phyloP scores from a whole-genome alignment of 2,329 filamentous ascomycete genomes.

The Eutypa lata region DNA sequence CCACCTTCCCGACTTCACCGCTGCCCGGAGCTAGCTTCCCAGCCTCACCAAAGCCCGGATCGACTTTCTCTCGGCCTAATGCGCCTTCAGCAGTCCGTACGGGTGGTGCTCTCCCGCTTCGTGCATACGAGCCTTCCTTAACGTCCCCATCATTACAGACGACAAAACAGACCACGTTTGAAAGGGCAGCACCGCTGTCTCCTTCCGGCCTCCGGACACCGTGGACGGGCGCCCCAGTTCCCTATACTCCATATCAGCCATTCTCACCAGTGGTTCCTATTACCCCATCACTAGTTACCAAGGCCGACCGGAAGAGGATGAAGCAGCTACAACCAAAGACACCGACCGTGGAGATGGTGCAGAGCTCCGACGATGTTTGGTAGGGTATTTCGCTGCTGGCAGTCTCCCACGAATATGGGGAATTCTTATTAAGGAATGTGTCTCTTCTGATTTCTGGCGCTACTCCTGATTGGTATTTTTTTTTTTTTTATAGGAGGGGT shows the following conservation, averaged over 20 bases:
- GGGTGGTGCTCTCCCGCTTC: constrained; percentile 56
- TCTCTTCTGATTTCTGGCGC: not conserved
- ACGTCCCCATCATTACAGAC: constrained; percentile 48
- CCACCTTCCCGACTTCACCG: constrained; percentile 19
- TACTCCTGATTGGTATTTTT: not conserved
- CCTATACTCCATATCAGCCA: constrained; percentile 78
- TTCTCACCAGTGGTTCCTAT: constrained; percentile 73
- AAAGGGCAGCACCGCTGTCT: constrained; percentile 52
- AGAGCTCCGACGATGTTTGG: constrained; percentile 63
- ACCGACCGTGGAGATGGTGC: constrained; percentile 60
- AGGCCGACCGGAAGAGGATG: constrained; percentile 67
- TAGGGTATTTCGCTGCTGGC: constrained; percentile 26
- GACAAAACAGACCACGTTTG: constrained; percentile 64
- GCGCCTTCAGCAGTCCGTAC: constrained; percentile 54
- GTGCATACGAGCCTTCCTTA: constrained; percentile 58
- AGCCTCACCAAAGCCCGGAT: constrained; percentile 47
- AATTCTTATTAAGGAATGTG: not conserved
- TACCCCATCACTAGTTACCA: constrained; percentile 71
- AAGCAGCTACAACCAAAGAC: constrained; percentile 62
- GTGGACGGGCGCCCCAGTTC: constrained; percentile 57
- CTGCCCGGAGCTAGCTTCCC: constrained; percentile 6
- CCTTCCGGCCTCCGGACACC: constrained; percentile 61
- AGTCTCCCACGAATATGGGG: not conserved
- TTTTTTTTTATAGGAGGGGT: not conserved
- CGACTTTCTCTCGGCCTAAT: constrained; percentile 47